Evolutionary conservation across 345 rosid species (phyloP), one percentile per base, ranked within the genome.

Genomic region (Viola odorata): DNA sequence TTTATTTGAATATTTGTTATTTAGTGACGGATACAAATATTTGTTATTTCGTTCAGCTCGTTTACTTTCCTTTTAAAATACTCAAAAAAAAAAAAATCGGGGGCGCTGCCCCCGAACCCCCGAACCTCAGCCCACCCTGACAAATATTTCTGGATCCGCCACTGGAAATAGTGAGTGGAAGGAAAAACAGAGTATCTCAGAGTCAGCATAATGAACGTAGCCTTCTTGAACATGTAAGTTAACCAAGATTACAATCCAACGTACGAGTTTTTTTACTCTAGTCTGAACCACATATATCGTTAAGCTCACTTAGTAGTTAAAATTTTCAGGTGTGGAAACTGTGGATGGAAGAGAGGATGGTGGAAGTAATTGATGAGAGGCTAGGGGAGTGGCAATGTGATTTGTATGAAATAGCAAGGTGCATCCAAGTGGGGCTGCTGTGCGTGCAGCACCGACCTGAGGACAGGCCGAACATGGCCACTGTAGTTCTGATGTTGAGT

Each of bases 391-490:
- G 13, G 3, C 37, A 53, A 0, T 60, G 12, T 44, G 14, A 45
- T 47, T 12, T 47, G 44, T 12, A 32, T 0, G 45, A 48, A 61
- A 10, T 61, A 8, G 14, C 7, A 5, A 4, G 60, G 48, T 67
- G 73, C 61, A 23, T 77, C 7, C 68, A 73, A 32, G 53, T 73
- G 3, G 63, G 73, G 50, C 16, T 77, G 10, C 61, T 75, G 23
- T 77, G 81, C 38, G 70, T 77, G 63, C 78, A 77, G 55, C 64
- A 64, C 7, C 54, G 58, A 50, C 65, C 78, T n/a, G 62, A 45
- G 2, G 70, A 63, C 37, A 70, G 81, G 66, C 81, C 75, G 56
- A 70, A 50, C 58, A 67, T 70, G 81, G 71, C 73, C n/a, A 38
- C 73, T 50, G 70, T 73, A 65, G 75, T 67, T 13, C 45, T 70